Evolutionary conservation across 164 flowering plant genomes (phyloP).

Genomic region (Annona squamosa): DNA sequence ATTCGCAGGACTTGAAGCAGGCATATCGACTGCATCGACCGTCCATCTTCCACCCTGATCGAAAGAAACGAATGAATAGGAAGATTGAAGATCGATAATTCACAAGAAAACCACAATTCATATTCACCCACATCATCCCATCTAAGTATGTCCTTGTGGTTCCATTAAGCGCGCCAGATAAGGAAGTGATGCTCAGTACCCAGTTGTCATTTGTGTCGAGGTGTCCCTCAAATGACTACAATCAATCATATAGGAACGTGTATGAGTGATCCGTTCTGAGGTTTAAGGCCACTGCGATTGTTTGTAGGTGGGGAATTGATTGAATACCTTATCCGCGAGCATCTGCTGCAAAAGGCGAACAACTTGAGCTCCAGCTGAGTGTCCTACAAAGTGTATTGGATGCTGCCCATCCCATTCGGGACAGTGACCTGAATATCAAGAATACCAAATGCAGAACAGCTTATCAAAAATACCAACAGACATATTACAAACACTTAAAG

Average conservation of each 20-base stretch:
- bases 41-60: conserved; percentile 79
- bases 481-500: not conserved
- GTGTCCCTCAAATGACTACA: conserved; percentile 75
- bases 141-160: conserved; percentile 92
- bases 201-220: conserved; percentile 82
- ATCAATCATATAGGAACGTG: not conserved
- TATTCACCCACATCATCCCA: conserved; percentile 82
- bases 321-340: conserved; percentile 89
- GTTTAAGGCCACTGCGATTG: not conserved
- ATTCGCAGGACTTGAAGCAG: conserved; percentile 77
- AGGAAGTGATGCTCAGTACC: conserved; percentile 84
- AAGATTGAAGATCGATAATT: not conserved
- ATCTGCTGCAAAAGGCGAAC: conserved; percentile 93
- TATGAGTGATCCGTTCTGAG: not conserved
- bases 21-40: conserved; percentile 60
- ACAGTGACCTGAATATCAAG: conserved; percentile 55
- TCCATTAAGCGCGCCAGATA: conserved; percentile 96
- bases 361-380: conserved; percentile 98
- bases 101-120: not conserved
- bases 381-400: conserved; percentile 96
- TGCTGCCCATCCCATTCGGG: conserved; percentile 96
- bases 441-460: not conserved
- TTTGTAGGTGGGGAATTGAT: not conserved
- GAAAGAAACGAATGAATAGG: not conserved
- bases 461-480: not conserved